Evolutionary conservation across 176 grass and related monocot species (phyloP).

Genomic region (Cenchrus fungigraminus): DNA sequence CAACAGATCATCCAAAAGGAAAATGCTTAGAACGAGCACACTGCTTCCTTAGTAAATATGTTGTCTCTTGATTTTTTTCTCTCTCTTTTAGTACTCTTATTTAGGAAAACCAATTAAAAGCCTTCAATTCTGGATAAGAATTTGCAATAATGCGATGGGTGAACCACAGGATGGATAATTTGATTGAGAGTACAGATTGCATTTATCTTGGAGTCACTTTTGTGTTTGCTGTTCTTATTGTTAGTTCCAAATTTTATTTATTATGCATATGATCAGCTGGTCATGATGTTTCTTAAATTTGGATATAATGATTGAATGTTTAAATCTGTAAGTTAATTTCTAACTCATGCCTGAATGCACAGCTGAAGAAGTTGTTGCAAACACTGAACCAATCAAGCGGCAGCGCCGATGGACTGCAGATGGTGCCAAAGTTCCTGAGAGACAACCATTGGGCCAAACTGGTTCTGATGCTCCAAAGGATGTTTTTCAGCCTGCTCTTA

Average conservation of each 20-base stretch:
- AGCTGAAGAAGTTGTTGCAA: constrained; percentile 63
- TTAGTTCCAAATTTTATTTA: neutral
- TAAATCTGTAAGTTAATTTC: neutral
- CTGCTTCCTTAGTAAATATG: neutral
- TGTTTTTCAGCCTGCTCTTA: constrained; percentile 56
- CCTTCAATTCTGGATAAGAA: neutral
- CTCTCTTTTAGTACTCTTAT: neutral
- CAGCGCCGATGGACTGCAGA: constrained; percentile 84
- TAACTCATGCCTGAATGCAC: constrained; percentile 39
- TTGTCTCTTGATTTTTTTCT: neutral
- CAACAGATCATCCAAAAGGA: neutral
- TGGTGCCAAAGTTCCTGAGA: constrained; percentile 64
- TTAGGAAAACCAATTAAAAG: neutral
- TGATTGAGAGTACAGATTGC: neutral
- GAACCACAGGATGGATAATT: neutral
- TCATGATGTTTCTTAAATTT: constrained; percentile 7
- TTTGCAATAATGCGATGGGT: no score
- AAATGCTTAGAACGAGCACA: neutral
- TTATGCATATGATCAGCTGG: neutral
- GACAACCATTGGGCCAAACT: constrained; percentile 50
- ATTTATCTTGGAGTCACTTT: neutral
- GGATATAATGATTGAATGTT: neutral
- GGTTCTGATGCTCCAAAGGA: constrained; percentile 64
- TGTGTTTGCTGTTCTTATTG: neutral
- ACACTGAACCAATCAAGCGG: constrained; percentile 73